Base-by-base conservation (phyloP, 1,139 yeast genomes). In the Komagataea norvegica region DNA sequence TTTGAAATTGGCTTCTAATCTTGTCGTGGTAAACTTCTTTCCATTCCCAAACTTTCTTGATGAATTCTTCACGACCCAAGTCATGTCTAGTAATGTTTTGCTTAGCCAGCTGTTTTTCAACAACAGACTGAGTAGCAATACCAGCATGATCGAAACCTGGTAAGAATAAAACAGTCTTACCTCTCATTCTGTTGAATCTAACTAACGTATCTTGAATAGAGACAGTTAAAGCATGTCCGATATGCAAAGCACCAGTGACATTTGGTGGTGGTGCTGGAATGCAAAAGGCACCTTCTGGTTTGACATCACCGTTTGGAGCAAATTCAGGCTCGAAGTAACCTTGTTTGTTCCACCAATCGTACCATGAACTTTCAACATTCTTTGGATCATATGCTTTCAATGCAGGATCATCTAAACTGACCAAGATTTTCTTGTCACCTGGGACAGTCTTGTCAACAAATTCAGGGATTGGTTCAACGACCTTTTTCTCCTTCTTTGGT, bases 71-170 rank as follows among this genome's bases (percentile, higher is more conserved):
- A 66, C 98, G 85, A 44, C 96, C 95, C 48, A 76, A 80, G 59
- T 91, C 97, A 60, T 91, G 96, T 69, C 97, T 83, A 39, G 98
- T 87, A 61, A 83, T 76, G 67, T 80, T 74, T 59, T 87, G 89
- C 52, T 77, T 77, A 40, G 86, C 84, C 33, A 91, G 64, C 70
- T 84, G 93, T 66, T 91, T 93, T 67, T 91, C 99, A 48, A 91
- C 98, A 50, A 93, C 98, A 18, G 96, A 86, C 65, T 91, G 99
- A 16, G 98, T 93, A 33, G 96, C 95, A 64, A 91, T 89, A 73
- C 99, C 99, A 21, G 98, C 98, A 60, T 91, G 99, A 64, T 91
- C 98, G 57, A 91, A 91, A 31, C 99, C 99, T 36, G 98, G 98
- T 47, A 91, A 64, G 64, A 84, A 93, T 47, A 91, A 70, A 16